Percentiles rank a stretch among this genome's conserved stretches.
phyloP scores from a whole-genome alignment of 2,329 filamentous ascomycete genomes.

The Bipolaris zeicola region DNA sequence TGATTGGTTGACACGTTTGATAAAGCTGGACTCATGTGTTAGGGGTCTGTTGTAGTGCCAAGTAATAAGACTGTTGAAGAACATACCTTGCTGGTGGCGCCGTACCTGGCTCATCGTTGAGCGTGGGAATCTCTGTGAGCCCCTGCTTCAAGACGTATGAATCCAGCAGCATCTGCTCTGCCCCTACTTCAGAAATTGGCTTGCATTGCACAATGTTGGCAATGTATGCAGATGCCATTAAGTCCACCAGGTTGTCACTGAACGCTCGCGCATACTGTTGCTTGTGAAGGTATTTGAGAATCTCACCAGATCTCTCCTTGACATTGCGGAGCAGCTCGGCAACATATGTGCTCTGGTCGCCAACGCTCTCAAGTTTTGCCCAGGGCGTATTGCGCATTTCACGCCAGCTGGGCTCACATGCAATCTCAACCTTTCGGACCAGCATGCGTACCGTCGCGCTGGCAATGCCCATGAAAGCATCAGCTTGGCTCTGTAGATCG shows the following conservation, averaged over 20 bases:
- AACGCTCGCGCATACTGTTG: conserved; percentile 94
- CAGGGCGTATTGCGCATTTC: conserved; percentile 98
- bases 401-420: conserved; percentile 86
- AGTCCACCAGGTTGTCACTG: conserved; percentile 93
- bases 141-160: conserved; percentile 87
- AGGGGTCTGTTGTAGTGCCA: conserved; percentile 2
- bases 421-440: conserved; percentile 80
- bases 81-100: conserved; percentile 59
- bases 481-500: conserved; percentile 89
- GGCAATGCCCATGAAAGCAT: conserved; percentile 93
- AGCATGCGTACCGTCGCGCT: conserved; percentile 83
- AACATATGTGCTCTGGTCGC: conserved; percentile 92
- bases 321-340: conserved; percentile 77
- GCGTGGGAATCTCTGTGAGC: conserved; percentile 71
- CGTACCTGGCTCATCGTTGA: conserved; percentile 61
- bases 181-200: conserved; percentile 90
- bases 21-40: conserved; percentile 62
- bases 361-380: conserved; percentile 90
- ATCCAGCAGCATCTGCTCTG: conserved; percentile 97
- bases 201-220: conserved; percentile 84
- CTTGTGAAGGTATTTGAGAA: conserved; percentile 79
- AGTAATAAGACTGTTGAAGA: conserved; percentile 3
- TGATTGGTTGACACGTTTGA: conserved; percentile 82
- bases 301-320: conserved; percentile 73
- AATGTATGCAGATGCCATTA: conserved; percentile 79